Evolutionary conservation across 164 flowering plant genomes (phyloP), one percentile per base, ranked within the genome.

Genomic region (Chimonanthus praecox): DNA sequence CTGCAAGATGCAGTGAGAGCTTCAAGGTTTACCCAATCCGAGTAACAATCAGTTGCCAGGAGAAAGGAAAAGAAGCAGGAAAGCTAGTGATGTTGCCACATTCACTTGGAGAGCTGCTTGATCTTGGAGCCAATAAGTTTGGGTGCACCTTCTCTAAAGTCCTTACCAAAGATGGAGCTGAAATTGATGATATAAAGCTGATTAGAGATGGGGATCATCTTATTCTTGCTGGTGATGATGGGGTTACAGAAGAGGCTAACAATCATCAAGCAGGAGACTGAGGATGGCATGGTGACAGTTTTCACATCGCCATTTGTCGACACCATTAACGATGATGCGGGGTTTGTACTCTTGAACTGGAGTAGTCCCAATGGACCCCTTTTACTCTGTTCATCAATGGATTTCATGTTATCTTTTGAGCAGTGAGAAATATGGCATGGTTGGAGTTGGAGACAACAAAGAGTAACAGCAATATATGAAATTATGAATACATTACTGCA

Each of bases 121-220:
- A 78, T 43, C 58, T 88, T 62, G 93, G 91, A 58, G 74, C 72
- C 5, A 76, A 77, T 65, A 90, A 84, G 73, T 94, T 85, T 72
- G 96, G 92, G 0, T 50, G 86, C 58, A 1, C n/a, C 4, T 79
- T 85, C 3, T 71, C 82, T 8, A 87, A 82, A 77, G 83, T 92
- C 65, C 62, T 83, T 47, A 90, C 69, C 72, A 80, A 75, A 75
- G 87, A 85, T 18, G 74, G 83, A 58, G 93, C 95, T 33, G 92
- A 84, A 69, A 82, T 94, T 73, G 98, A 94, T 50, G 88, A 85
- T 5, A 80, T 89, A 15, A 86, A 73, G 61, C 69, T 88, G 15
- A 86, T 94, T 45, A 83, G 97, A 77, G 98, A 92, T 72, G 97
- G 93, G 16, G 98, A 94, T 80, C 90, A 80, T 78, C 86, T 94